These are phyloP conservation scores for Pseudonitzschia pungens DNA, from an alignment of 108 stramenopile species.

Conservation along the genomic window DNA sequence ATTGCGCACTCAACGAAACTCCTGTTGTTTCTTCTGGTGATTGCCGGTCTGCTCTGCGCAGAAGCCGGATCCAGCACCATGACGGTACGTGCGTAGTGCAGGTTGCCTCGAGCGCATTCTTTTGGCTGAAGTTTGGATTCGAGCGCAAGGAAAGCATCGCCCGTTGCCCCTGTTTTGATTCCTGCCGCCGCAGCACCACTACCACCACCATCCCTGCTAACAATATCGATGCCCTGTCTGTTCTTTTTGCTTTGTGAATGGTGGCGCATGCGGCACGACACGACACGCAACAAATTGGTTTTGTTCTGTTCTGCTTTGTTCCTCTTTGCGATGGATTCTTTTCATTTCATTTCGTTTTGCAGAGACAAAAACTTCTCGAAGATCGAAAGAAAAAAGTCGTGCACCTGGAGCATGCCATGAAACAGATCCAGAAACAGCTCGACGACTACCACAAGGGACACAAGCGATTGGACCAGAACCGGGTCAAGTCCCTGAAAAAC, in stretches of 20 bases:
- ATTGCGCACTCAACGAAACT: not conserved
- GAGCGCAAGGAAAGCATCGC: too few relatives aligned
- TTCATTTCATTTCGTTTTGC: not conserved
- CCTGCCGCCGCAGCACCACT: too few relatives aligned
- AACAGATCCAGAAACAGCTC: constrained; percentile 10
- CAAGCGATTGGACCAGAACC: not conserved
- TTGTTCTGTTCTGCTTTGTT: not conserved
- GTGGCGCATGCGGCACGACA: too few relatives aligned
- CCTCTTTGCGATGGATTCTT: not conserved
- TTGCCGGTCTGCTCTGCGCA: constrained; percentile 2
- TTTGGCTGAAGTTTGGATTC: too few relatives aligned
- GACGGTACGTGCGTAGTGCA: not conserved
- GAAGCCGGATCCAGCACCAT: not conserved
- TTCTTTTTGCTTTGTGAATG: not conserved
- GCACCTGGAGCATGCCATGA: constrained; percentile 17
- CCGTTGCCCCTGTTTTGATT: not conserved
- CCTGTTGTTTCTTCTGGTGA: not conserved
- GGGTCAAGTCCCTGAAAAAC: constrained; percentile 20
- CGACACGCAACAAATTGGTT: too few relatives aligned
- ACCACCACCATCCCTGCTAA: too few relatives aligned
- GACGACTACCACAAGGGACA: not conserved
- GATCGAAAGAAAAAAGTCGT: constrained; percentile 14
- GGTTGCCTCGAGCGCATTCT: not conserved
- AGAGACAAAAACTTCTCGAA: constrained; percentile 15
- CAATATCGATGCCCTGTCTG: too few relatives aligned